Evolutionary conservation across 495 filamentous ascomycete genomes (phyloP), one percentile per base, ranked within the genome.

Genomic region (Filosporella fistucella): DNA sequence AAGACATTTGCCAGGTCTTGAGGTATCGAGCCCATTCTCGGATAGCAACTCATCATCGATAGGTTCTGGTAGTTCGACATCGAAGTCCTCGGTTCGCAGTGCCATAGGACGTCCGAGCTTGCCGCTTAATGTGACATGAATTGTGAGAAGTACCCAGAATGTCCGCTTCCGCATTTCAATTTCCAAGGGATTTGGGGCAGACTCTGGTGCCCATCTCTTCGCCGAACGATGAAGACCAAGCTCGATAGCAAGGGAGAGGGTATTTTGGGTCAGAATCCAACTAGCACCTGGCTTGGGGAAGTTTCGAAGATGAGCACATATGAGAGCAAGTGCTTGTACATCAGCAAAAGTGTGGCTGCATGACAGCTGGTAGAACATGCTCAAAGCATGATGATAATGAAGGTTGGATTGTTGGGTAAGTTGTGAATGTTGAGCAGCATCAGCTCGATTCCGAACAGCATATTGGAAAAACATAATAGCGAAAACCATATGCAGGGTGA

Each of bases 281-380:
- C 81, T 81, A 42, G 82, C 81, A 20, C 82, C 85, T 21, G 88
- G 86, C 55, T 88, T 88, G n/a, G 87, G 85, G 44, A 88, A 85
- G 52, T 77, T 82, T 40, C 88, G 78, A 1, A 86, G 73, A 61
- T 89, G 84, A 8, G 72, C 56, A 37, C 75, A 77, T 38, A 91
- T 78, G 66, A 91, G 68, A 14, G 79, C 69, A 43, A 91, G 51
- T 3, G 86, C 87, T 57, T 89, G 86, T 4, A 89, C 61, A 50
- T 84, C 77, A 32, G 82, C 71, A 16, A 88, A 56, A 0, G 70
- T 72, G 47, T 80, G 80, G 28, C 71, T 75, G 17, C 64, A 66
- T 29, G 78, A 62, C 9, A 91, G 68, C 37, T 86, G 68, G 40
- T 75, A 78, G 49, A 85, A 78, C 63, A 82, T 80, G 52, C 74